Conservation (phyloP, 164 flowering plant species). For the Chloranthus sessilifolius region DNA sequence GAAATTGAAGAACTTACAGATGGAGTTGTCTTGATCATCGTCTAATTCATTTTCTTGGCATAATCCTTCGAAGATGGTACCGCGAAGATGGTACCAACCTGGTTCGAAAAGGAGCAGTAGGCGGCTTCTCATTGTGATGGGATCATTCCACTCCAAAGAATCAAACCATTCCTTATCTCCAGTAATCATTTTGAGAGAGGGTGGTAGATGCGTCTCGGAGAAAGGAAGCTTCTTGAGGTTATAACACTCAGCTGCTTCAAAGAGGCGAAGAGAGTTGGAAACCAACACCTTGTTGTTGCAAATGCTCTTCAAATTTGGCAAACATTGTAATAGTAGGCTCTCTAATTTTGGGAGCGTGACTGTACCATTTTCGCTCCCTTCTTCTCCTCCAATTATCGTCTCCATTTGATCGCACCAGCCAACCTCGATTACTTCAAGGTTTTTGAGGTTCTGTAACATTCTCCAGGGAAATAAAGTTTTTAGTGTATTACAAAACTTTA, state of each 20-base stretch:
- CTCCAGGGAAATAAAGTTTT: neutral
- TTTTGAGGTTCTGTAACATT: neutral
- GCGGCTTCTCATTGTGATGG: too few species aligned
- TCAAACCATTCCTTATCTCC: slow-evolving; percentile 3
- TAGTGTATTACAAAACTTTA: neutral
- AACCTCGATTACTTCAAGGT: neutral
- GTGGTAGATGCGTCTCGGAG: neutral
- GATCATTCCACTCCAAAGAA: slow-evolving; percentile 3
- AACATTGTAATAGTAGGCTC: neutral
- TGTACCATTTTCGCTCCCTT: neutral
- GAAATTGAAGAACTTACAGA: too few species aligned
- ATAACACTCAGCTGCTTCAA: neutral
- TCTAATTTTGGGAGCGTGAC: neutral
- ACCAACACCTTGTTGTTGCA: neutral
- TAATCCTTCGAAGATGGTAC: too few species aligned
- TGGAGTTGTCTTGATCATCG: too few species aligned
- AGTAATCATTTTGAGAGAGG: neutral
- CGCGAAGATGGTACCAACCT: too few species aligned
- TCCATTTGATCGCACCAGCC: neutral
- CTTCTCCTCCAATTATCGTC: neutral
- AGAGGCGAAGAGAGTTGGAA: neutral
- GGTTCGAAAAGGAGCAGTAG: too few species aligned
- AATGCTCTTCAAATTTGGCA: neutral
- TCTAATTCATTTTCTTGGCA: too few species aligned
- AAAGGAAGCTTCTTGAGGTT: slow-evolving; percentile 5